A percentile compares a stretch with the other conserved stretches of the same genome.
Evolutionary conservation across 345 rosid species (phyloP).

Genomic region (Corchorus olitorius): DNA sequence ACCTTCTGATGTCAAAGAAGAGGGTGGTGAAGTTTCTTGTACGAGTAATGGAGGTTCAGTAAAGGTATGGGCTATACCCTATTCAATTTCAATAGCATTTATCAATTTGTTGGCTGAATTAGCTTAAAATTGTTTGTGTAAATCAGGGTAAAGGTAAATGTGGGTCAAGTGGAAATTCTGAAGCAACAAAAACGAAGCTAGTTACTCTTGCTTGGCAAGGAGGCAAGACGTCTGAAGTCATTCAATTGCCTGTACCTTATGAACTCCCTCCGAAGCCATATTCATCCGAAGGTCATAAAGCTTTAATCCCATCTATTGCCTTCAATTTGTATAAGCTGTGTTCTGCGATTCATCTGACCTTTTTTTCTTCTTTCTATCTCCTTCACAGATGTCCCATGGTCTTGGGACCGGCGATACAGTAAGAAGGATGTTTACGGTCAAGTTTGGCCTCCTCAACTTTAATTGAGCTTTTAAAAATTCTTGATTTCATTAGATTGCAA

Average conservation of each 20-base stretch:
- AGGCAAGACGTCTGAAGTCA: slow-evolving; percentile 44
- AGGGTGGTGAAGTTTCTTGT: slow-evolving; percentile 59
- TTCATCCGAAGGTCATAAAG: slow-evolving; percentile 59
- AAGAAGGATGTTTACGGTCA: slow-evolving; percentile 85
- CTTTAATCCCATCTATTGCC: not conserved
- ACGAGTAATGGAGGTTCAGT: slow-evolving; percentile 32
- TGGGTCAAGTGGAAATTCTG: slow-evolving; percentile 24
- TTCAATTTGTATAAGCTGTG: not conserved
- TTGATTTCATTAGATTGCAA: slow-evolving; percentile 11
- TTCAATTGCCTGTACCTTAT: slow-evolving; percentile 74
- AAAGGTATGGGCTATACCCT: slow-evolving; percentile 34
- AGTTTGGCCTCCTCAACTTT: slow-evolving; percentile 67
- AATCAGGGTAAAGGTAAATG: slow-evolving; percentile 29
- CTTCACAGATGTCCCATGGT: slow-evolving; percentile 86
- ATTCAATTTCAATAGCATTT: not conserved
- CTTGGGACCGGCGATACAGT: slow-evolving; percentile 78
- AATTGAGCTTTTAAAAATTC: slow-evolving; percentile 33
- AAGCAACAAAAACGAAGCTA: slow-evolving; percentile 41
- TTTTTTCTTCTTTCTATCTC: not conserved
- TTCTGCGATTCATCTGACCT: slow-evolving; percentile 5
- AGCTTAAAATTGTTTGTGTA: not conserved
- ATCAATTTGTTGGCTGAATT: not conserved
- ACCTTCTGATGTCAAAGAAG: slow-evolving; percentile 40
- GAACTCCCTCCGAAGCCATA: slow-evolving; percentile 80
- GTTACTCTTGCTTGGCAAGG: slow-evolving; percentile 73